Percentiles rank a stretch among this genome's conserved stretches.
Conservation (phyloP, 345 rosid species). For the Eucalyptus polybractea region DNA sequence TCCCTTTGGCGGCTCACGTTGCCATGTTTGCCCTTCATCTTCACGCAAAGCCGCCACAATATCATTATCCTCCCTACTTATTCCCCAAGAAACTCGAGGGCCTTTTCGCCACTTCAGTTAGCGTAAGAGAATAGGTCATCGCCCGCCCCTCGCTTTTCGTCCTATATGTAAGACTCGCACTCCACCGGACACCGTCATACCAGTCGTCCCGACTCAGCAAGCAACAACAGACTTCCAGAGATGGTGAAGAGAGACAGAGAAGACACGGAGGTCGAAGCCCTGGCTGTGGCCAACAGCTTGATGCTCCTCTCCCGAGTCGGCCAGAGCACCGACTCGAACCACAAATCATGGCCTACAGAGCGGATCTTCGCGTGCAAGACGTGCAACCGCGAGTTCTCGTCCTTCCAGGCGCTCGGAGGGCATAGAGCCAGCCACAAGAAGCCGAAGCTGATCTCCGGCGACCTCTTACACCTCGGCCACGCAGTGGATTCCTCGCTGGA, state of each 20-base stretch:
- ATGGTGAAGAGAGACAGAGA: neutral
- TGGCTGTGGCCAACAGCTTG: conserved; percentile 39
- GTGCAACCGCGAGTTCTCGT: conserved; percentile 55
- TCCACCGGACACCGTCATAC: neutral
- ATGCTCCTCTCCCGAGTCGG: conserved; percentile 59
- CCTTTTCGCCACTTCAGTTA: neutral
- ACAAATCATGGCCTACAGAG: neutral
- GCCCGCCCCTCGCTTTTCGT: neutral
- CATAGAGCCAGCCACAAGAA: conserved; percentile 92
- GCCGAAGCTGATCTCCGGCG: conserved; percentile 20
- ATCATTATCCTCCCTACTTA: neutral
- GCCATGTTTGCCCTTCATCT: neutral
- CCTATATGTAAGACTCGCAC: neutral
- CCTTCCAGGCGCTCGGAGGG: conserved; percentile 91
- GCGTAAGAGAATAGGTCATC: neutral
- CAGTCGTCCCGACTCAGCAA: neutral
- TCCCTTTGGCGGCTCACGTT: neutral
- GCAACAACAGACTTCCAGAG: neutral
- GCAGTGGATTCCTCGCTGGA: conserved; percentile 6
- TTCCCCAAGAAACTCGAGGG: neutral
- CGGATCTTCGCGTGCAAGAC: conserved; percentile 75
- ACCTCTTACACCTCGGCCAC: neutral
- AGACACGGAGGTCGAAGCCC: neutral
- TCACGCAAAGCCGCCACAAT: neutral
- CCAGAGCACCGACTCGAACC: neutral